Percentiles rank a stretch among this genome's conserved stretches.
Evolutionary conservation across 257 asterid species (phyloP).

Genomic region (Solanum megistacrolobum): DNA sequence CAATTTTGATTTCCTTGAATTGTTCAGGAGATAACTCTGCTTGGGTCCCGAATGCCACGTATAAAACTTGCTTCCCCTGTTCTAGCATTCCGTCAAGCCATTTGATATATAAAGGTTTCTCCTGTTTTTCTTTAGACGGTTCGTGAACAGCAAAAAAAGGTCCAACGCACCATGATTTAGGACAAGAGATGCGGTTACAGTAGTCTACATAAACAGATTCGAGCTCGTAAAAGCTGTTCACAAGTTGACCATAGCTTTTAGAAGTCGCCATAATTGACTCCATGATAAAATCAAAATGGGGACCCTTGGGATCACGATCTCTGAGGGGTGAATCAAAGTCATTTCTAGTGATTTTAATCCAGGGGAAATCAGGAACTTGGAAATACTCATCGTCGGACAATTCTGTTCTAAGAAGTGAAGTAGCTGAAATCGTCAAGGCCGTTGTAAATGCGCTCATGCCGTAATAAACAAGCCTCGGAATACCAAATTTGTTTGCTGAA

Average conservation of each 20-base stretch:
- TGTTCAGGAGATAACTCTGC: slow-evolving; percentile 43
- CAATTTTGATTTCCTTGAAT: slow-evolving; percentile 32
- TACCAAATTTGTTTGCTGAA: slow-evolving; percentile 30
- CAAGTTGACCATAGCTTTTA: slow-evolving; percentile 38
- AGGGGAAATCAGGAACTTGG: slow-evolving; percentile 23
- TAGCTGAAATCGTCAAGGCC: neutral
- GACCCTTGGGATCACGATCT: slow-evolving; percentile 23
- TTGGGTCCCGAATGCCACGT: slow-evolving; percentile 73
- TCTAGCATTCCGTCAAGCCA: slow-evolving; percentile 47
- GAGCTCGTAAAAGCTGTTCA: slow-evolving; percentile 49
- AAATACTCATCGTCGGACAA: slow-evolving; percentile 30
- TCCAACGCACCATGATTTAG: slow-evolving; percentile 32
- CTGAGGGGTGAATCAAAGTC: slow-evolving; percentile 29
- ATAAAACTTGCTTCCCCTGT: slow-evolving; percentile 28
- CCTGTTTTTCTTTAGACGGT: neutral
- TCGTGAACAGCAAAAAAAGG: slow-evolving; percentile 39
- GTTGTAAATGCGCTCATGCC: slow-evolving; percentile 33
- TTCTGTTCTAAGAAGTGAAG: neutral
- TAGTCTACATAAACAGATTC: slow-evolving; percentile 26
- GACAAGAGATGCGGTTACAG: neutral
- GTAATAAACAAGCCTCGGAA: slow-evolving; percentile 35
- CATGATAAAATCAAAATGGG: slow-evolving; percentile 15
- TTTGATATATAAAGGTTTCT: slow-evolving; percentile 24
- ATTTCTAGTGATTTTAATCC: slow-evolving; percentile 41
- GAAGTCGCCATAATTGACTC: neutral